These are phyloP conservation scores for Pelargonium australe DNA, from an alignment of 441 rosid genomes.

Conservation along the genomic window DNA sequence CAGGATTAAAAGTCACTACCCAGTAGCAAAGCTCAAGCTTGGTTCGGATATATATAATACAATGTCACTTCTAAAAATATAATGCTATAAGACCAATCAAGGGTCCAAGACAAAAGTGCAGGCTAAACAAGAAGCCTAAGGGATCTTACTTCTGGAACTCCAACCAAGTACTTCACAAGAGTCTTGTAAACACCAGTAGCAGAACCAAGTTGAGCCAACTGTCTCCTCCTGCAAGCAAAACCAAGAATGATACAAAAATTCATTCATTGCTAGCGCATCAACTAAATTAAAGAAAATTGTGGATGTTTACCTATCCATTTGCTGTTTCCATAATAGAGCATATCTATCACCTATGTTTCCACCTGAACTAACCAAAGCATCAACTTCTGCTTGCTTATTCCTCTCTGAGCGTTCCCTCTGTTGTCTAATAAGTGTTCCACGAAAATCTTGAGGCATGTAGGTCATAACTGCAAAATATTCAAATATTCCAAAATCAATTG, in stretches of 20 bases:
- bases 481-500: slow-evolving; percentile 10
- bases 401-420: slow-evolving; percentile 94
- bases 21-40: neutral
- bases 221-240: slow-evolving; percentile 64
- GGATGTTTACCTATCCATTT: slow-evolving; percentile 75
- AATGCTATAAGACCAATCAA: neutral
- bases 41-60: neutral
- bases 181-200: slow-evolving; percentile 98
- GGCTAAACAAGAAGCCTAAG: neutral
- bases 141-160: slow-evolving; percentile 80
- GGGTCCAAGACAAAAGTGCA: neutral
- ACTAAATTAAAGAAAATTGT: slow-evolving; percentile 16
- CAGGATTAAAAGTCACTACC: neutral
- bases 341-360: slow-evolving; percentile 68
- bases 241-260: slow-evolving; percentile 18
- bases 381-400: slow-evolving; percentile 94
- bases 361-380: slow-evolving; percentile 69
- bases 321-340: slow-evolving; percentile 91
- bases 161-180: slow-evolving; percentile 93
- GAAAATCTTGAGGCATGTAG: slow-evolving; percentile 99
- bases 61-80: neutral
- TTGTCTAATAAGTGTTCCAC: slow-evolving; percentile 77
- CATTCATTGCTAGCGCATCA: slow-evolving; percentile 10
- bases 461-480: slow-evolving; percentile 70
- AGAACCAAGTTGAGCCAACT: slow-evolving; percentile 89